Evolutionary conservation across 1,284 basidiomycete genomes (phyloP).

Genomic region (Irpex sp.): DNA sequence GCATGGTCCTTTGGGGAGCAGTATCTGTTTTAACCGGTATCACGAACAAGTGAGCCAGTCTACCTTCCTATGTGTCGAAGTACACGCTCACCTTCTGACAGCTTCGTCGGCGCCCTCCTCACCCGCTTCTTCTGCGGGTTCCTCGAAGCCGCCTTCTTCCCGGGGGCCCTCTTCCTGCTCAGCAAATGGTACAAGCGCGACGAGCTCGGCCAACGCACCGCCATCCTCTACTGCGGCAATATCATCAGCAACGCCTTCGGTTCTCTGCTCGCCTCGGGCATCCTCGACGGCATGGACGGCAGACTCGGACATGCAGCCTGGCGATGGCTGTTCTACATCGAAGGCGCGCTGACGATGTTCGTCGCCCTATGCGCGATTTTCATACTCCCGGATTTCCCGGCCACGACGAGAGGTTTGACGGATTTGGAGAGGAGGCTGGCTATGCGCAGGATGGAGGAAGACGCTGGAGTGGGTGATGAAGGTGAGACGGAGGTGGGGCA

Average conservation of each 20-base stretch:
- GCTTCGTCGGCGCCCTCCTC: conserved; percentile 66
- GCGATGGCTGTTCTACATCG: conserved; percentile 74
- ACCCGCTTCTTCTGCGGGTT: conserved; percentile 76
- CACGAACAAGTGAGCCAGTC: conserved; percentile 20
- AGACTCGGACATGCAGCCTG: conserved; percentile 71
- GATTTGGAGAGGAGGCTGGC: conserved; percentile 64
- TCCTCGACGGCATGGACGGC: conserved; percentile 68
- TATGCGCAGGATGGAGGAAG: conserved; percentile 70
- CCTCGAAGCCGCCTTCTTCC: conserved; percentile 74
- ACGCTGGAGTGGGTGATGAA: conserved; percentile 50
- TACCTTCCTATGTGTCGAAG: neutral
- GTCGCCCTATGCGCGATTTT: conserved; percentile 61
- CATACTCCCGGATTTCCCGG: conserved; percentile 77
- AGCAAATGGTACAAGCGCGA: conserved; percentile 72
- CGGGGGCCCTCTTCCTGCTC: conserved; percentile 57
- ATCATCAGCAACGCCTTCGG: conserved; percentile 84
- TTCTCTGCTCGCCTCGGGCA: conserved; percentile 71
- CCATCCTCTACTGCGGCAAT: conserved; percentile 71
- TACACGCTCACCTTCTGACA: conserved; percentile 22
- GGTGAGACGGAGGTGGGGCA: conserved; percentile 31
- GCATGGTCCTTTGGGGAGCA: conserved; percentile 62
- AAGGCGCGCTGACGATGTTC: conserved; percentile 62
- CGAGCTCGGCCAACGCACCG: conserved; percentile 71
- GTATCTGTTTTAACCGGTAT: conserved; percentile 24
- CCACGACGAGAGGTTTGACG: conserved; percentile 44